Base-by-base conservation (phyloP, 1,284 basidiomycete species). In the Wolfiporia cocos region DNA sequence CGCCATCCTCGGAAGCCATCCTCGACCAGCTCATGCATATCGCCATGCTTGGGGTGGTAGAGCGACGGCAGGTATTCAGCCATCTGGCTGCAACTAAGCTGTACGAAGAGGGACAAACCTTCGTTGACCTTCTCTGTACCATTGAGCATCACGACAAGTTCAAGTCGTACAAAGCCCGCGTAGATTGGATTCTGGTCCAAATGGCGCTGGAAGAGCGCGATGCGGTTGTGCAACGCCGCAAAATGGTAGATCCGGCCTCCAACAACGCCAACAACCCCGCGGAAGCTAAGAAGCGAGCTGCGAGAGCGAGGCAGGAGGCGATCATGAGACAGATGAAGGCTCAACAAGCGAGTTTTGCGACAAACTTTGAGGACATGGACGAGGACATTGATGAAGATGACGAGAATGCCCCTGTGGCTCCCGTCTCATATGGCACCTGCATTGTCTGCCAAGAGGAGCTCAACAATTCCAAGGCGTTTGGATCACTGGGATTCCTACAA, bases 381-480 rank as follows among this genome's bases (percentile, higher is more conserved):
- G 69, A 70, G 1, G 74, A 72, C 24, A 78, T 81, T 6, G 74
- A 76, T 24, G 74, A 75, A 1, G 79, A 76, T 17, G 71, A 74
- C 51, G 69, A 63, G n/a, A 66, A 71, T 41, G 58, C 61, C 1
- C 62, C 60, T 0, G 72, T 74, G 17, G 70, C 73, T 28, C 60
- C 72, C n/a, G 61, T 74, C 14, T 80, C 80, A 19, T 85, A 85
- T 49, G 96, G 95, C 1, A 87, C 85, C 20, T 99, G 96, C 62
- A 99, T 99, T 50, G 90, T 99, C 6, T 99, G 96, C 56, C 96
- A 99, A 62, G 96, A 99, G 61, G 87, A 92, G 47, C 77, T 98
- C 37, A 87, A 81, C 46, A 65, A 72, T 1, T 67, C 74, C 11
- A 75, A 78, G 46, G 72, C 89, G 0, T 98, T 97, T 57, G 96